Conservation (phyloP, 2,329 filamentous ascomycete species). For the Stylonectria norvegica region DNA sequence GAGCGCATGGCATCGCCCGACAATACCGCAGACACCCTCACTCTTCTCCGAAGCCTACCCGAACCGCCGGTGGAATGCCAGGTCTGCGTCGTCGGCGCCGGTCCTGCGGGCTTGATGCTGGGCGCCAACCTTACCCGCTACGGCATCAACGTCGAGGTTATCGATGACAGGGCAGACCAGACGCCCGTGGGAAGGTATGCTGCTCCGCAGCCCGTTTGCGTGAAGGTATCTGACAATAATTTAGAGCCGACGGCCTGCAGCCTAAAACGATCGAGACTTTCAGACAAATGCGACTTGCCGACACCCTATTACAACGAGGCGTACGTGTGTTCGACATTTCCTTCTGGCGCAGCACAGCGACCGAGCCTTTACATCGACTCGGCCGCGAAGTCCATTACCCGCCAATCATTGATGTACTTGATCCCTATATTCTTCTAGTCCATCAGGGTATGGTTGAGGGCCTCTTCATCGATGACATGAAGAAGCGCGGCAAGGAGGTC, state of each 20-base stretch:
- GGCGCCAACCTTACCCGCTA: constrained; percentile 57
- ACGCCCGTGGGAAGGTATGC: constrained; percentile 60
- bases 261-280: constrained; percentile 78
- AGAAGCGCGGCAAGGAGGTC: constrained; percentile 60
- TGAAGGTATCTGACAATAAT: no score
- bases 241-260: constrained; percentile 70
- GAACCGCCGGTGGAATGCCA: constrained; percentile 44
- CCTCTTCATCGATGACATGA: constrained; percentile 66
- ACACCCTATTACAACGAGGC: constrained; percentile 62
- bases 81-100: constrained; percentile 54
- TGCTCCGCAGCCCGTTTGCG: constrained; percentile 7
- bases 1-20: constrained; percentile 30
- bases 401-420: constrained; percentile 53
- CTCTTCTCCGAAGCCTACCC: constrained; percentile 47
- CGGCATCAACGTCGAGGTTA: constrained; percentile 61
- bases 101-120: constrained; percentile 55
- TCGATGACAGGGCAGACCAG: constrained; percentile 66
- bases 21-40: constrained; percentile 43
- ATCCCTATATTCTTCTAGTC: constrained; percentile 55
- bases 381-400: constrained; percentile 69
- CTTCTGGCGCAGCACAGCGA: constrained; percentile 61
- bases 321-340: constrained; percentile 71
- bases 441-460: constrained; percentile 77
- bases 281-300: constrained; percentile 69
- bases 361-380: constrained; percentile 54